A percentile compares a stretch with the other conserved stretches of the same genome.
phyloP scores from a whole-genome alignment of 1,139 yeast genomes.

The Hanseniaspora uvarum region DNA sequence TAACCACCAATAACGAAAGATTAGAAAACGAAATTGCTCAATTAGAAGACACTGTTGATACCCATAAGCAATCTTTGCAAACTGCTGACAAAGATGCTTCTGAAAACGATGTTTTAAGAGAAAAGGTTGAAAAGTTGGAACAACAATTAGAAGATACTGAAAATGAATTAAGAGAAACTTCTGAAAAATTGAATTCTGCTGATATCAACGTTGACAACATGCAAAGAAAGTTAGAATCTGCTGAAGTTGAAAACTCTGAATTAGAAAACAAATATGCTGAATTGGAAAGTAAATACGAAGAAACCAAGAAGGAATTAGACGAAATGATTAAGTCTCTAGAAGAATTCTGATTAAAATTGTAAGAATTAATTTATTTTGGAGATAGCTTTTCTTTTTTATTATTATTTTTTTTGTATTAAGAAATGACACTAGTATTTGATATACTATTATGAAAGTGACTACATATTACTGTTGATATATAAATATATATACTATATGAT shows the following conservation, averaged over 20 bases:
- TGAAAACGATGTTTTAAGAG: slow-evolving; percentile 80
- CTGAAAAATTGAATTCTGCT: slow-evolving; percentile 87
- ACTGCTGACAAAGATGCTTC: slow-evolving; percentile 55
- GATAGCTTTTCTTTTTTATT: background rate
- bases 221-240: slow-evolving; percentile 86
- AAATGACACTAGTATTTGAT: background rate
- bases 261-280: slow-evolving; percentile 90
- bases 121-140: slow-evolving; percentile 85
- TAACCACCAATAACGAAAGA: slow-evolving; percentile 82
- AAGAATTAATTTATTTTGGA: too few species aligned
- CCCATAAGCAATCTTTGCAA: slow-evolving; percentile 43
- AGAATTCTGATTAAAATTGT: slow-evolving; percentile 8
- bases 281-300: slow-evolving; percentile 64
- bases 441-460: background rate
- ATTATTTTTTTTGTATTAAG: background rate
- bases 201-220: slow-evolving; percentile 95
- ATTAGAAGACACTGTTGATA: slow-evolving; percentile 67
- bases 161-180: slow-evolving; percentile 82
- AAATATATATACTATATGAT: background rate
- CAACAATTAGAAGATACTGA: slow-evolving; percentile 91
- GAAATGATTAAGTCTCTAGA: slow-evolving; percentile 92
- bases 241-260: slow-evolving; percentile 86
- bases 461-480: background rate
- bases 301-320: slow-evolving; percentile 78
- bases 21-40: slow-evolving; percentile 87